phyloP scores from a whole-genome alignment of 2,329 filamentous ascomycete species.

The Akanthomyces muscarius region DNA sequence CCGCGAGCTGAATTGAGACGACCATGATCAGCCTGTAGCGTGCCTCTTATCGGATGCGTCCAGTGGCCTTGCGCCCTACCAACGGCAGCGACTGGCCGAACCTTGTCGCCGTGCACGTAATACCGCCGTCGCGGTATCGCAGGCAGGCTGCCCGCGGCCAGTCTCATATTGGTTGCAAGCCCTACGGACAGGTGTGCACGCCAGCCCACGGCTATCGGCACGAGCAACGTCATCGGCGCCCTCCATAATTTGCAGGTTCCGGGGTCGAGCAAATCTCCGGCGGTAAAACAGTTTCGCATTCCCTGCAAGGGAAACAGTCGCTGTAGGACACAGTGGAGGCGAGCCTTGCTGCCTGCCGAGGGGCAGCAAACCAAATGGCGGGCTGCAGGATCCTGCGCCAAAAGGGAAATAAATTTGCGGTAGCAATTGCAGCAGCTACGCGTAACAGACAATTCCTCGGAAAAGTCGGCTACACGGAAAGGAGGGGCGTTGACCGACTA shows the following conservation, averaged over 20 bases:
- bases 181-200: not conserved
- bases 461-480: constrained; percentile 9
- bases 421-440: not conserved
- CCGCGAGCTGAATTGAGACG: not conserved
- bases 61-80: not conserved
- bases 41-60: not conserved
- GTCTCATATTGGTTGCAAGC: constrained; percentile 1
- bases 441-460: not conserved
- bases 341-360: constrained; percentile 5
- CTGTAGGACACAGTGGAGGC: not conserved
- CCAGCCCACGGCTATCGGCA: constrained; percentile 13
- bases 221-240: constrained; percentile 4
- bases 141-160: not conserved
- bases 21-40: not conserved
- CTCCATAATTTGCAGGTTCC: not conserved
- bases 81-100: not conserved
- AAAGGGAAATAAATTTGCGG: not conserved
- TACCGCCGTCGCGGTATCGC: not conserved
- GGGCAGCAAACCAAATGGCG: not conserved
- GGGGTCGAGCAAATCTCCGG: not conserved
- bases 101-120: not conserved
- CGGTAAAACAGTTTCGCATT: not conserved
- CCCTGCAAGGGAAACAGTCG: not conserved
- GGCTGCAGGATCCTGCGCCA: not conserved
- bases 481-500: constrained; percentile 7